Evolutionary conservation across 441 rosid species (phyloP), one percentile per base, ranked within the genome.

Genomic region (Biscutella laevigata): DNA sequence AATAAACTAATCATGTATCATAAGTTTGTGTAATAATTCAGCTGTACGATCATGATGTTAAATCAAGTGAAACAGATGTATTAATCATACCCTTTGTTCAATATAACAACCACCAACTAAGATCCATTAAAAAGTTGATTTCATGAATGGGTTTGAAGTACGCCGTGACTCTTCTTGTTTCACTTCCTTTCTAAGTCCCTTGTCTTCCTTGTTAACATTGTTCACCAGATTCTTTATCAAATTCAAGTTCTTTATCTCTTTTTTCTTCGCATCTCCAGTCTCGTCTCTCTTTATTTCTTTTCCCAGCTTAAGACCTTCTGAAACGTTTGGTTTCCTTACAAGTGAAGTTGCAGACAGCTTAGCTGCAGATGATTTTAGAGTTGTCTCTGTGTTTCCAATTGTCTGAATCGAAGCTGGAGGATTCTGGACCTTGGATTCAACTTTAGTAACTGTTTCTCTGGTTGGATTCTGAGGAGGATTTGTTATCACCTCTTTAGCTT

Each of bases 91-190:
- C 5, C 4, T n/a, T 29, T 19, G 4, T 21, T 30, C 15, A 33
- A 25, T 34, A 5, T 29, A 49, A 30, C 10, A 47, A 29, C 12
- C 51, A 22, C 43, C 6, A 40, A 61, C n/a, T 10, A 14, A 29
- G 30, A n/a, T 28, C n/a, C 7, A 73, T 64, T 71, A 71, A 28
- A 69, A 58, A 39, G 73, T 56, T 46, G 77, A 63, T 73, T 77
- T 83, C 9, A 61, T 53, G 68, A 77, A 69, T 15, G 80, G 86
- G 69, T 77, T 77, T 7, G 75, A 65, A 3, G 85, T 67, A n/a
- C 68, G 73, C 36, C 57, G 71, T 3, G 57, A 20, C n/a, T 54
- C 45, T 45, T 49, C 61, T 17, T 45, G 53, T 11, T 61, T 73
- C 20, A 13, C 63, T 66, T 61, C 77, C 37, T 48, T 66, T 10